These are phyloP conservation scores for Cadophora sp. DNA, from an alignment of 2,329 filamentous ascomycete species.

Conservation along the genomic window DNA sequence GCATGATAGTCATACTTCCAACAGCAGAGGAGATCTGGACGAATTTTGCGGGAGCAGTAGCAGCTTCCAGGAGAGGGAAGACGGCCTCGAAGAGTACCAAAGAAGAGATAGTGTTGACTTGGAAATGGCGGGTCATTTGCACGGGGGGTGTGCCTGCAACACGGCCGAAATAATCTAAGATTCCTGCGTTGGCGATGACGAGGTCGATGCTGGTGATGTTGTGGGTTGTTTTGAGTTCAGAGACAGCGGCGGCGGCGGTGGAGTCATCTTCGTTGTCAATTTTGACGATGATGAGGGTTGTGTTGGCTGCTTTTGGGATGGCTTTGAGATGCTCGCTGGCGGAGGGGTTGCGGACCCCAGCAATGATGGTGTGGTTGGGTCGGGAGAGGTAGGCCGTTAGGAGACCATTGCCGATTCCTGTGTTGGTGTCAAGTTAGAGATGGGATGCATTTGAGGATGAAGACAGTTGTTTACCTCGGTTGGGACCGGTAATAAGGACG, in stretches of 20 bases:
- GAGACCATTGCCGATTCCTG: conserved; percentile 27
- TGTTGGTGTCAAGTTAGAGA: neutral
- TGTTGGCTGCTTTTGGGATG: neutral
- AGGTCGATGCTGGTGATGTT: conserved; percentile 54
- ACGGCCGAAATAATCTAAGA: conserved; percentile 43
- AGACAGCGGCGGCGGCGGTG: conserved; percentile 47
- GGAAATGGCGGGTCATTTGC: conserved; percentile 49
- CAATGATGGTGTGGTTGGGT: conserved; percentile 25
- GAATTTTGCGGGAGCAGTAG: conserved; percentile 46
- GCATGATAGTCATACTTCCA: conserved; percentile 22
- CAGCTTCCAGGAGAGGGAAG: conserved; percentile 47
- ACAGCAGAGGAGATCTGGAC: conserved; percentile 46
- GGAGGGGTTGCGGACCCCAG: conserved; percentile 22
- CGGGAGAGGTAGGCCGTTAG: conserved; percentile 23
- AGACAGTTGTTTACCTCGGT: conserved; percentile 15
- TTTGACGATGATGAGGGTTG: conserved; percentile 50
- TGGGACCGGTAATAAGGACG: conserved; percentile 22
- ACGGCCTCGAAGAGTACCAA: conserved; percentile 53
- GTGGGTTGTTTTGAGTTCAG: conserved; percentile 41
- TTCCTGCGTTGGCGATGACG: conserved; percentile 60
- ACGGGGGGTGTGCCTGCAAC: conserved; percentile 41
- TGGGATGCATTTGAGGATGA: neutral
- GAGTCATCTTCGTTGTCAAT: conserved; percentile 48
- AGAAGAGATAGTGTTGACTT: conserved; percentile 52
- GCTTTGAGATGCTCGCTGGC: neutral